Conservation (phyloP, 2,329 filamentous ascomycete species). For the Rhexocercosporidium sp. region DNA sequence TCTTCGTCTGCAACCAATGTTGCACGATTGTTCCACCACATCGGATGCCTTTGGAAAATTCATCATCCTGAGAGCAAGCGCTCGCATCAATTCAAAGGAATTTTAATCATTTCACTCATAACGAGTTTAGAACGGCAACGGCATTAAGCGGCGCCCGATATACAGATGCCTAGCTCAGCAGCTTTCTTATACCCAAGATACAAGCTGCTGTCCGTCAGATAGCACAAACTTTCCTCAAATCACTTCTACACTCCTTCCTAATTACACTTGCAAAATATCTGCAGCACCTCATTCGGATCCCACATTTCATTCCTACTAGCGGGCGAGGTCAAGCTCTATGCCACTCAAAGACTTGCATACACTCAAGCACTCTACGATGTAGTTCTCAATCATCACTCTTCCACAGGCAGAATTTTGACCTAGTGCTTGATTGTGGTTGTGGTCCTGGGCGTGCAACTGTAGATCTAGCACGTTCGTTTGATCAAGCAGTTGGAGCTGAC, state of each 20-base stretch:
- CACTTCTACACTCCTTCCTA: neutral
- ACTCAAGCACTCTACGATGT: constrained; percentile 29
- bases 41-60: too few species aligned
- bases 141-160: too few species aligned
- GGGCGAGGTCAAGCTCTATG: constrained; percentile 37
- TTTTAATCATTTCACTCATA: too few species aligned
- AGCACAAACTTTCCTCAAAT: neutral
- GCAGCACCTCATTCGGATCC: constrained; percentile 27
- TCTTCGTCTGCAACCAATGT: too few species aligned
- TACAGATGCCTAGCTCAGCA: too few species aligned
- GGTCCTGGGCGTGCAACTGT: constrained; percentile 41
- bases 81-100: too few species aligned
- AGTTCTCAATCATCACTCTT: constrained; percentile 34
- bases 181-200: too few species aligned
- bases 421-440: constrained; percentile 41
- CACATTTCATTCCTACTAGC: constrained; percentile 38
- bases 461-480: constrained; percentile 36
- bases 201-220: neutral
- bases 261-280: neutral
- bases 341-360: constrained; percentile 32
- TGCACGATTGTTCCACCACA: too few species aligned
- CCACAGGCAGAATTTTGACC: constrained; percentile 31
- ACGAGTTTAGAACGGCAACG: too few species aligned
- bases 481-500: constrained; percentile 38
- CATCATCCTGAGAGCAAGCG: too few species aligned